phyloP scores from a whole-genome alignment of 2,329 filamentous ascomycete species.

The Lachnellula cervina region DNA sequence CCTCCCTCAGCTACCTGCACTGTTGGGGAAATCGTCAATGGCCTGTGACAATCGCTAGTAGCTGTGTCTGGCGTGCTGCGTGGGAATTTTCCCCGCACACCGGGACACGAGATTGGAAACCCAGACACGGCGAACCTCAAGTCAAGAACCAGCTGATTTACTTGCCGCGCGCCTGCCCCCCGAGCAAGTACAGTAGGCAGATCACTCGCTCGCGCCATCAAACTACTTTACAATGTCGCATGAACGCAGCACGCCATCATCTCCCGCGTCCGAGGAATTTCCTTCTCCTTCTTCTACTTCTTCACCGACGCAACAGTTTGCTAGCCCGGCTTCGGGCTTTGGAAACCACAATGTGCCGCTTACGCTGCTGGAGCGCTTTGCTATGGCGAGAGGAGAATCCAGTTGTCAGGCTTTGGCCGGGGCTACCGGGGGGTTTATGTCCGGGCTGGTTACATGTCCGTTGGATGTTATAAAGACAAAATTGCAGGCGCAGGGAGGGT shows the following conservation, averaged over 20 bases:
- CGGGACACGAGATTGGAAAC: slow-evolving; percentile 38
- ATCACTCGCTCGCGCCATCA: slow-evolving; percentile 33
- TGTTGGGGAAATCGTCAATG: slow-evolving; percentile 43
- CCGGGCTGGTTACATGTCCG: slow-evolving; percentile 90
- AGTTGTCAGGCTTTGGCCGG: slow-evolving; percentile 82
- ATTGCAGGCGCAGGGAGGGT: slow-evolving; percentile 89
- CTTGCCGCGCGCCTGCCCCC: slow-evolving; percentile 1
- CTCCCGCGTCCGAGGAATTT: slow-evolving; percentile 27
- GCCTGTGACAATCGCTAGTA: slow-evolving; percentile 51
- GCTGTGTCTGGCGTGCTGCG: slow-evolving; percentile 50
- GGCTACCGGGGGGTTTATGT: slow-evolving; percentile 84
- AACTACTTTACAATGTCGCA: slow-evolving; percentile 40
- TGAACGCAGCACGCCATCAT: slow-evolving; percentile 37
- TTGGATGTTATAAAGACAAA: slow-evolving; percentile 99
- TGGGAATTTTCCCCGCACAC: slow-evolving; percentile 55
- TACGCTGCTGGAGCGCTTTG: slow-evolving; percentile 52
- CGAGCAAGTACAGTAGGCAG: slow-evolving; percentile 26
- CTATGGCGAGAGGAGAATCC: slow-evolving; percentile 50
- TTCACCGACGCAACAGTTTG: slow-evolving; percentile 17
- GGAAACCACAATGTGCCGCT: slow-evolving; percentile 21
- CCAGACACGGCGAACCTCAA: slow-evolving; percentile 15
- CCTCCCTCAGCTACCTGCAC: neutral
- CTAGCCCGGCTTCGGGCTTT: slow-evolving; percentile 7
- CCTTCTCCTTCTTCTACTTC: slow-evolving; percentile 15
- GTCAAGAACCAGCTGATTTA: slow-evolving; percentile 10